Evolutionary conservation across 352 stramenopile genomes (phyloP), one percentile per base, ranked within the genome.

Genomic region (Phytophthora fragariae): DNA sequence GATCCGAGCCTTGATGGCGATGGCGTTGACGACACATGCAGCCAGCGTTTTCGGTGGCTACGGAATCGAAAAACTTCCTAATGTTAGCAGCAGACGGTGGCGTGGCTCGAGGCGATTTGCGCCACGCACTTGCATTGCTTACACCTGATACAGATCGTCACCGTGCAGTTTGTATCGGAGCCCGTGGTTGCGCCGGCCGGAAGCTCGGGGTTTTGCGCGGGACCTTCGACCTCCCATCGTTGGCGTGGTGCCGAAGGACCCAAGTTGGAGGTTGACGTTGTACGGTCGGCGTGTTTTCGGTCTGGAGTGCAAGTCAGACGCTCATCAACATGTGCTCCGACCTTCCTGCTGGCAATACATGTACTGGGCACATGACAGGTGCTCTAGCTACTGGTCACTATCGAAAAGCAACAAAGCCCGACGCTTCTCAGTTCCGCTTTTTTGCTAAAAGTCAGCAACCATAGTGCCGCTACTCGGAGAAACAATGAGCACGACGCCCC

Each of bases 391-490:
- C 17, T 53, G 68, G 11, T 61, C 29, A 55, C 58, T 41, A 9
- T 50, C 15, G n/a, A 50, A 27, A 24, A 27, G 21, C 35, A 33
- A 55, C 57, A 47, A 57, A 50, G 5, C 8, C 1, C 19, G 49
- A 21, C 12, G 31, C 37, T 21, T 15, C 12, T 66, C 69, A 72
- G 50, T 76, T 58, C 64, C 21, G 31, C 27, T n/a, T 66, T 76
- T 73, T 56, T 33, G 15, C 27, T 37, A 55, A 64, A 57, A 68
- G 64, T 54, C 46, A 65, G 65, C 65, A 77, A 73, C 65, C 65
- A 77, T 75, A 58, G 62, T 75, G 50, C 68, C 68, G 62, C 62
- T 75, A 75, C 68, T 75, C 57, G 68, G 72, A 71, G 68, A 75
- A 63, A 33, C 68, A 47, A 75, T 75, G 68, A 72, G 41, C 50